Base-by-base conservation (phyloP, 192 early-diverging fungal species). In the Umbelopsis isabellina region DNA sequence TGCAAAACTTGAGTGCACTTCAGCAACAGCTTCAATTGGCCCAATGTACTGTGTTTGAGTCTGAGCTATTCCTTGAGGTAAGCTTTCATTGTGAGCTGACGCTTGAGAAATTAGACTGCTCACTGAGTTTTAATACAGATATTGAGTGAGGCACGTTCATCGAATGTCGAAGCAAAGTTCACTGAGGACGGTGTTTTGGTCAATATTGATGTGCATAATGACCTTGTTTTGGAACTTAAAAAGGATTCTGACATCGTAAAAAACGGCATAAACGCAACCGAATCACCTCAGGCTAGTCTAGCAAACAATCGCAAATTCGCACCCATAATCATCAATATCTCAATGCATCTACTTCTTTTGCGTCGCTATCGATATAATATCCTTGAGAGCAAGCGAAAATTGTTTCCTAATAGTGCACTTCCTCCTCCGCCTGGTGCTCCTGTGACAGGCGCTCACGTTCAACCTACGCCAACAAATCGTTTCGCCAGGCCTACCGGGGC, bases 1-100 rank as follows among this genome's bases (percentile, higher is more conserved):
- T 37, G 25, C 55, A 61, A 61, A 61, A 61, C 27, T 25, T 35
- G 25, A 61, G 55, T 25, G 5, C 33, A 13, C 15, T 74, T 25
- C 78, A 79, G 44, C 71, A 75, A 23, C 80, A 79, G 37, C 68
- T 85, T 15, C 66, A 76, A 49, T 69, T 80, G 5, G 84, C 82
- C 0, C 82, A 83, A 44, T 50, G 68, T 2, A 76, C 84, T 7
- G 75, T 85, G 4, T 83, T 83, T 68, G 84, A 85, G 53, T 74
- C 72, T 12, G 84, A 85, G 23, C 46, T 85, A 1, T 85, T 78
- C 51, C 73, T 79, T 21, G 73, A 80, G 61, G 82, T 82, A 74
- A 47, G 27, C 13, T 6, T 23, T 44, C 18, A 3, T 46, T 20
- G 20, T 3, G 11, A 15, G 22, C 6, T 8, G 27, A 1, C 3